phyloP scores from a whole-genome alignment of 1,284 basidiomycete genomes.

The Rhodotorula sp. region DNA sequence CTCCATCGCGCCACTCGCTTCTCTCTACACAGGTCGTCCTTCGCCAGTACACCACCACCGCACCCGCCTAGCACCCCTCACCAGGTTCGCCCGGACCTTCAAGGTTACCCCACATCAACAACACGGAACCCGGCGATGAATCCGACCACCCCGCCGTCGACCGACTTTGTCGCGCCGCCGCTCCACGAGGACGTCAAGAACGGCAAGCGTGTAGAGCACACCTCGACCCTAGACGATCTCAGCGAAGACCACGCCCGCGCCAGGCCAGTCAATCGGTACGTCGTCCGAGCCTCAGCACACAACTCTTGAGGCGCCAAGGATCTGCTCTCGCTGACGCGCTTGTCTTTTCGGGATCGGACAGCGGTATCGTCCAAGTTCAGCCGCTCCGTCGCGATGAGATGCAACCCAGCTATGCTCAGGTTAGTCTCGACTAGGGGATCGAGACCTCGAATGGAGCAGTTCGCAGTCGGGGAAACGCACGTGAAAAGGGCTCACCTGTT shows the following conservation, averaged over 20 bases:
- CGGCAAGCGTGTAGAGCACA: neutral
- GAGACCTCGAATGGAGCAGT: no score
- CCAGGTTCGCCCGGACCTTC: no score
- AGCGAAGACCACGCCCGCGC: neutral
- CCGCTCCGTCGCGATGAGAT: constrained; percentile 42
- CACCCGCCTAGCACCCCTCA: no score
- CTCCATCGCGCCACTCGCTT: neutral
- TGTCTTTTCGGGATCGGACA: neutral
- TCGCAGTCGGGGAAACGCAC: no score
- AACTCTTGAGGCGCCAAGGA: neutral
- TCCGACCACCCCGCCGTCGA: neutral
- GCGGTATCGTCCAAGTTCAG: constrained; percentile 30
- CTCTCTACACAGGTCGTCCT: neutral
- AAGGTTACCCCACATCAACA: neutral
- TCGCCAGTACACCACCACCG: no score
- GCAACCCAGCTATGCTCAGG: constrained; percentile 79
- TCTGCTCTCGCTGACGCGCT: neutral
- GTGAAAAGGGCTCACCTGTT: constrained; percentile 2
- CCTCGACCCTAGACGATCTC: neutral
- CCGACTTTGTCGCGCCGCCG: neutral
- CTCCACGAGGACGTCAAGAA: neutral
- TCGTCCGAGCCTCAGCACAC: neutral
- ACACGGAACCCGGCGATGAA: neutral
- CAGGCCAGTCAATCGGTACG: neutral
- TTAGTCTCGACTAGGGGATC: no score